phyloP scores from a whole-genome alignment of 192 early-diverging fungal genomes.

The Kappamyces sp. region DNA sequence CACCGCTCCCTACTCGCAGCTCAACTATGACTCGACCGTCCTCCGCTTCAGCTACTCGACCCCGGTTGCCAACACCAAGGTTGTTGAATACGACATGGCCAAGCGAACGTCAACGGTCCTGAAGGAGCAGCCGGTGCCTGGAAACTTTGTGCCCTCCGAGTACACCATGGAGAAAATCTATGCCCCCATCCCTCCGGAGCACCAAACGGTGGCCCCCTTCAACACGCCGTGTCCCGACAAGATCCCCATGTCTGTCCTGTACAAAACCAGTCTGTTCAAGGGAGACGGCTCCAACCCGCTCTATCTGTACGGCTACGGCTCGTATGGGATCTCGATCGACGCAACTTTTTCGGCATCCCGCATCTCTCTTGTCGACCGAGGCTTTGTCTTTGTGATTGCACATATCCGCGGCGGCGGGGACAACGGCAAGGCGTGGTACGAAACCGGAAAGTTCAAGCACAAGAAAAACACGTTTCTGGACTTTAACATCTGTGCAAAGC shows the following conservation, averaged over 20 bases:
- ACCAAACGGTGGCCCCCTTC: conserved; percentile 28
- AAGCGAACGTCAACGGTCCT: conserved; percentile 16
- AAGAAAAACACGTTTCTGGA: conserved; percentile 49
- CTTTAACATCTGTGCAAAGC: conserved; percentile 36
- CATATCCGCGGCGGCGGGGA: conserved; percentile 42
- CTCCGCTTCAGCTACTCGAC: conserved; percentile 32
- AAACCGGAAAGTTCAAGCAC: conserved; percentile 43
- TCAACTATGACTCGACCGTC: conserved; percentile 22
- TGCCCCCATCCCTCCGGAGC: conserved; percentile 26
- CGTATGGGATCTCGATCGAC: conserved; percentile 30
- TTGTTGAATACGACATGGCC: conserved; percentile 25
- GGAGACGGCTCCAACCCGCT: conserved; percentile 33
- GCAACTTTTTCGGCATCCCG: conserved; percentile 20
- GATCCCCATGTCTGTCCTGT: conserved; percentile 41
- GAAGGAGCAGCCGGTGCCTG: conserved; percentile 27
- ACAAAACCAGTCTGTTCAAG: conserved; percentile 31
- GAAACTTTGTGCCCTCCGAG: conserved; percentile 19
- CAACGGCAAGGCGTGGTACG: conserved; percentile 37
- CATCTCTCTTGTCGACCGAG: conserved; percentile 35
- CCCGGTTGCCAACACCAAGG: conserved; percentile 24
- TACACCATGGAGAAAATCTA: conserved; percentile 31
- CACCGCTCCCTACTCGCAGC: too few species aligned
- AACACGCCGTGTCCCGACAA: conserved; percentile 32
- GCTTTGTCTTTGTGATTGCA: conserved; percentile 37
- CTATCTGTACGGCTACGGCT: conserved; percentile 40